Percentiles rank a stretch among this genome's conserved stretches.
Evolutionary conservation across 176 grass and related monocot genomes (phyloP).

Genomic region (Avena atlantica): DNA sequence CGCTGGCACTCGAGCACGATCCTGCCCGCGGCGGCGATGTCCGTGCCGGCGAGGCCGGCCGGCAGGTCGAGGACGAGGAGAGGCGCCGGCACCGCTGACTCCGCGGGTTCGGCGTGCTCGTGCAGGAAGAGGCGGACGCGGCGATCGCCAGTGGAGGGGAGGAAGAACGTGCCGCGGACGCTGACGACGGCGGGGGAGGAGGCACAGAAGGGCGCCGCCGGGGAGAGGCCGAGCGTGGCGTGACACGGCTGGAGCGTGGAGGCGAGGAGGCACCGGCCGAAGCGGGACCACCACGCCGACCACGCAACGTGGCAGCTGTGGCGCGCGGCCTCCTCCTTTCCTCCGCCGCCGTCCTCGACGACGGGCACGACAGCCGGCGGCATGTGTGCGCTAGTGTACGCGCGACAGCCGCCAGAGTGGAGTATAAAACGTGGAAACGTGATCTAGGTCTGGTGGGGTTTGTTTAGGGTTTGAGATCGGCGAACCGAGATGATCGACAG

Average conservation of each 20-base stretch:
- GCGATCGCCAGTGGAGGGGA: constrained; percentile 45
- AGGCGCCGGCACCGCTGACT: background rate
- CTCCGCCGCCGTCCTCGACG: constrained; percentile 1
- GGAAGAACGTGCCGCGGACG: constrained; percentile 64
- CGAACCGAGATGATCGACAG: background rate
- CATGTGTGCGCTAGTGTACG: constrained; percentile 17
- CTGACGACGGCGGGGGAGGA: constrained; percentile 32
- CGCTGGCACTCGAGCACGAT: constrained; percentile 56
- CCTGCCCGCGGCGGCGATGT: constrained; percentile 47
- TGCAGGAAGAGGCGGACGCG: constrained; percentile 62
- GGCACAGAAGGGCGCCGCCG: background rate
- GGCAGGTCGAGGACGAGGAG: constrained; percentile 60
- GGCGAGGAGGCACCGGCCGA: constrained; percentile 41
- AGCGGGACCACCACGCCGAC: constrained; percentile 43
- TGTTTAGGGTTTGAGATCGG: constrained; percentile 18
- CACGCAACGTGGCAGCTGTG: constrained; percentile 46
- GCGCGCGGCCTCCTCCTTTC: background rate
- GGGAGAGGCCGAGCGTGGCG: background rate
- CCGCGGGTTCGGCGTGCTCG: constrained; percentile 4
- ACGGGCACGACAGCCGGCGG: constrained; percentile 39
- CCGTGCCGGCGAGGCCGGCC: constrained; percentile 14
- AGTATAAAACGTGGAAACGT: background rate
- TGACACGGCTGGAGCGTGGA: constrained; percentile 44
- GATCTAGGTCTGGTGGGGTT: background rate
- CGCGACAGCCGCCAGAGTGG: background rate